Evolutionary conservation across 257 asterid species (phyloP).

Genomic region (Lantana camara): DNA sequence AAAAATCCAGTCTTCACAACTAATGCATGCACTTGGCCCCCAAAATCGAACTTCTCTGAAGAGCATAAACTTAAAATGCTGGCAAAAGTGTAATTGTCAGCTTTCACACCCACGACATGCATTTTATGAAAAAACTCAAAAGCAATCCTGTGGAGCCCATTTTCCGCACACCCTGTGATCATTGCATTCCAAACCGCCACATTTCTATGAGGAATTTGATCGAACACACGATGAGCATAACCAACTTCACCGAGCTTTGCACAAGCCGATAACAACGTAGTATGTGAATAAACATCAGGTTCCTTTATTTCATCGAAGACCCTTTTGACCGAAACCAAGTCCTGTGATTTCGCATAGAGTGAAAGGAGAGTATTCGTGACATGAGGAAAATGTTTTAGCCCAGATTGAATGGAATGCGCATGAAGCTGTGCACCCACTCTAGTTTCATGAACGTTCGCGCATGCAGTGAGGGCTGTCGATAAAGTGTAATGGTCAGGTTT

Average conservation of each 20-base stretch:
- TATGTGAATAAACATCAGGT: slow-evolving; percentile 82
- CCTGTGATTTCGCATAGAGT: slow-evolving; percentile 57
- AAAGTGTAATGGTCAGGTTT: slow-evolving; percentile 80
- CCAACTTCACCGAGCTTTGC: slow-evolving; percentile 65
- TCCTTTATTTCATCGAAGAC: slow-evolving; percentile 49
- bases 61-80: slow-evolving; percentile 70
- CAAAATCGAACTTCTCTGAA: slow-evolving; percentile 49
- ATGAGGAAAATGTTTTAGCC: slow-evolving; percentile 53
- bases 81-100: slow-evolving; percentile 76
- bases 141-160: slow-evolving; percentile 47
- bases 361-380: slow-evolving; percentile 72
- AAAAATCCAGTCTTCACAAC: slow-evolving; percentile 63
- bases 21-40: slow-evolving; percentile 69
- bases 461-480: slow-evolving; percentile 71
- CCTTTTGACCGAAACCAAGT: slow-evolving; percentile 55
- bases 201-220: slow-evolving; percentile 52
- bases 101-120: slow-evolving; percentile 57
- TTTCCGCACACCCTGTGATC: slow-evolving; percentile 76
- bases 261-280: slow-evolving; percentile 74
- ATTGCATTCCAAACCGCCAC: slow-evolving; percentile 86
- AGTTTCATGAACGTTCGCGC: slow-evolving; percentile 44
- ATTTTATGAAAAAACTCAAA: slow-evolving; percentile 52
- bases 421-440: slow-evolving; percentile 68
- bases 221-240: slow-evolving; percentile 59
- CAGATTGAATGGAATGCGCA: slow-evolving; percentile 49